Base-by-base conservation (phyloP, 202 grass and related monocot species). In the Digitaria exilis region DNA sequence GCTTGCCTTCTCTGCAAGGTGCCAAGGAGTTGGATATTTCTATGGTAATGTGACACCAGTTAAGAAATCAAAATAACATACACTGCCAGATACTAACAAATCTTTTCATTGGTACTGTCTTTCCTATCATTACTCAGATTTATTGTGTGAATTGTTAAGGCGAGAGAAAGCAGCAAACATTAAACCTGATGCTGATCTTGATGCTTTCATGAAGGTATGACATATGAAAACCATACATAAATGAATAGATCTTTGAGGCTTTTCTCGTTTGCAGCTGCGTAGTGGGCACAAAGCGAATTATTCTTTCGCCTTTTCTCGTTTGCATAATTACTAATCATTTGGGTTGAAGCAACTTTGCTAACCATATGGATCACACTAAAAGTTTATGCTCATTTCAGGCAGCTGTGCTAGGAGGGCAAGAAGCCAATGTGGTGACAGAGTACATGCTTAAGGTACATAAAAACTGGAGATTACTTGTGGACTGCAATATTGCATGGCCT, bases 191-290 rank as follows among this genome's bases (percentile, higher is more conserved):
- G 86, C 86, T 59, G 95, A 97, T 75, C 80, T 97, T 24, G 95
- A 97, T 88, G 88, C 93, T 39, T 94, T 87, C 73, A 97, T 97
- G 95, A 97, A 97, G 92, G 95, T 83, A 82, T 21, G 43, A 31
- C 70, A 50, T 69, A 25, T 2, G 4, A 71, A 71, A 71, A 49
- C 9, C 44, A 49, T 50, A 17, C 15, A 71, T 49, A 71, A 18
- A 49, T 49, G 16, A 30, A 49, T 75, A 72, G 11, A 62, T 45
- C 13, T 58, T 30, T 19, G 9, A 17, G 31, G 44, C 79, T 56
- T 52, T n/a, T n/a, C n/a, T n/a, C n/a, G n/a, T n/a, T n/a, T n/a
- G n/a, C n/a, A n/a, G n/a, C n/a, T n/a, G n/a, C n/a, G n/a, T n/a
- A n/a, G n/a, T n/a, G n/a, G n/a, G n/a, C n/a, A n/a, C n/a, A n/a